phyloP scores from a whole-genome alignment of 202 grass and related monocot genomes.

The Panicum hallii region DNA sequence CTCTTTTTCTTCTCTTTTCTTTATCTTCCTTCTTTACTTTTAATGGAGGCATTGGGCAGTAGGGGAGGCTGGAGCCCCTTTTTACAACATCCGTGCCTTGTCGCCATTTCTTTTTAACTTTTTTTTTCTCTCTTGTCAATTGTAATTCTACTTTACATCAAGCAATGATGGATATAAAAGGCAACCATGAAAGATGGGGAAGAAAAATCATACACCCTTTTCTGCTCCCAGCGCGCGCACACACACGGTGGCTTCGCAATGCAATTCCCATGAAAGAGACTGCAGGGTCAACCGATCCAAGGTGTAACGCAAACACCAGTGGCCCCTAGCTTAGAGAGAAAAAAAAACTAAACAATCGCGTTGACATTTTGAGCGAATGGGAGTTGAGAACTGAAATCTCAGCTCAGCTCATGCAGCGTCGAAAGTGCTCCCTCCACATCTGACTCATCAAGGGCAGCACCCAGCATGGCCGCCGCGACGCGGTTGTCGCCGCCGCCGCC shows the following conservation, averaged over 20 bases:
- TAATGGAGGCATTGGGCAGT: too few relatives aligned
- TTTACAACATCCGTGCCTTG: too few relatives aligned
- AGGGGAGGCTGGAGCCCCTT: too few relatives aligned
- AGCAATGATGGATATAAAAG: neutral
- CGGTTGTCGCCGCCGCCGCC: slow-evolving; percentile 13
- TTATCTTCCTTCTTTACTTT: too few relatives aligned
- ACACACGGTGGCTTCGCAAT: neutral
- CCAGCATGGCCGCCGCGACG: neutral
- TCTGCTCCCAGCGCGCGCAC: neutral
- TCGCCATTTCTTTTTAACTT: too few relatives aligned
- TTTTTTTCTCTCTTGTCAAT: neutral
- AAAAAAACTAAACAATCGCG: neutral
- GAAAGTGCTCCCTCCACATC: slow-evolving; percentile 21
- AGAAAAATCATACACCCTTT: neutral
- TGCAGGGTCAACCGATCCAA: neutral
- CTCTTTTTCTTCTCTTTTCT: too few relatives aligned
- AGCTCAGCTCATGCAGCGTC: neutral
- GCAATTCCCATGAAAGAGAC: neutral
- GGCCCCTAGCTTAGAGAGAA: neutral
- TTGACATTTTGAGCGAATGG: slow-evolving; percentile 8
- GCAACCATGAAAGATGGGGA: neutral
- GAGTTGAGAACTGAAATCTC: neutral
- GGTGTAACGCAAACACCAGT: neutral
- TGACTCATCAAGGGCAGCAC: neutral
- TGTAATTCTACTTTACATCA: neutral